Conservation (phyloP, 331 rosid species). For the Erythrophleum ivorense region DNA sequence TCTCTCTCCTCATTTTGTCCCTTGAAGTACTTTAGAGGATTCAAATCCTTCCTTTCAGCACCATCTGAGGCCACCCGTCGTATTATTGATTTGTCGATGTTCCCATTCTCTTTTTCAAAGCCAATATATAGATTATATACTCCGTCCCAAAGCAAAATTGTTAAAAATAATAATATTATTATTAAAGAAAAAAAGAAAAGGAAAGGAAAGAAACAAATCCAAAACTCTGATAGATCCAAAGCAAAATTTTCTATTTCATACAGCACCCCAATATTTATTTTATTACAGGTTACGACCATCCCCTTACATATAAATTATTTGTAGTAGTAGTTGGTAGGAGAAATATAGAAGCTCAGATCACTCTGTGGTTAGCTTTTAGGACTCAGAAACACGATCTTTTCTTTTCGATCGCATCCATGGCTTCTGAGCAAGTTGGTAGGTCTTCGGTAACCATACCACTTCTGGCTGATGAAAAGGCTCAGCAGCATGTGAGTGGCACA, state of each 20-base stretch:
- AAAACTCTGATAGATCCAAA: not conserved
- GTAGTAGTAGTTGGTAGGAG: no score
- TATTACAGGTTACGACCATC: no score
- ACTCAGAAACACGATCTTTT: not conserved
- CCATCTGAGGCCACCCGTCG: not conserved
- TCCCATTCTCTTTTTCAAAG: not conserved
- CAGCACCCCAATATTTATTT: no score
- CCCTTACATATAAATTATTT: not conserved
- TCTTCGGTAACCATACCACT: not conserved
- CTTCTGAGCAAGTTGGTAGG: not conserved
- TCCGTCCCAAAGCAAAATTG: no score
- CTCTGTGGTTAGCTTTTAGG: not conserved
- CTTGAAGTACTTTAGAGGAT: no score
- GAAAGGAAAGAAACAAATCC: not conserved
- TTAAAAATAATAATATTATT: no score
- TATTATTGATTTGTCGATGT: not conserved
- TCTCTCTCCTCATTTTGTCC: no score
- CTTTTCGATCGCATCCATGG: not conserved
- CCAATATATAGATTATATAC: not conserved
- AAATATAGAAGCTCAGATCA: not conserved
- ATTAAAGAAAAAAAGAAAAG: no score
- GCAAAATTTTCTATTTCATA: not conserved
- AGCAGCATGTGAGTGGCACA: not conserved
- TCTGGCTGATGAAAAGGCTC: not conserved
- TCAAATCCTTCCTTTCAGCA: not conserved